Evolutionary conservation across 2,329 filamentous ascomycete species (phyloP), one percentile per base, ranked within the genome.

Genomic region (Curvularia spicifera): DNA sequence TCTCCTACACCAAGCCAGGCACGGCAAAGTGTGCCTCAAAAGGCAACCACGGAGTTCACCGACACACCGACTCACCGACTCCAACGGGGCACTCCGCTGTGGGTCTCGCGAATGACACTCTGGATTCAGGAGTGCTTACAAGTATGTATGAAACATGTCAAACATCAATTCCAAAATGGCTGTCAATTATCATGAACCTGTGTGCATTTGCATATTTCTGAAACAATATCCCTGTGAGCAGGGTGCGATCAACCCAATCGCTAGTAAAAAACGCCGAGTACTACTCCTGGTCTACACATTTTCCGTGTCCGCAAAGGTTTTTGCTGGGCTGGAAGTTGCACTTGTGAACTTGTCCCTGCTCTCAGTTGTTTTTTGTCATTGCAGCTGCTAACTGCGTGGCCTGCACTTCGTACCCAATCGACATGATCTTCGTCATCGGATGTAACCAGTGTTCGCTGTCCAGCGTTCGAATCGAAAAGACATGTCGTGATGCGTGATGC

Each of bases 211-310:
- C 24, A 40, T 46, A 39, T 26, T 22, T 56, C 20, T 18, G 51
- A 26, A 31, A 5, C 31, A 35, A 12, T 29, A 44, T 33, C 31
- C 28, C 42, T 26, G 28, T 15, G 39, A 45, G 39, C 35, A 24
- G 63, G 67, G 59, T 7, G 44, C 28, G 62, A 57, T 57, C 44
- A 56, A 51, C 57, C 62, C 59, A 66, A 64, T 64, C 69, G 69
- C 68, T 56, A 43, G 60, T 51, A 9, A 33, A 58, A 56, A 52
- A 53, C 26, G 70, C 72, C 68, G 56, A 46, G 59, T 59, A 59
- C 51, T 37, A 26, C 46, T 65, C 66, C 54, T 63, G 71, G 57
- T 71, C 69, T 74, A 73, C 68, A 72, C 63, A 66, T 63, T 43
- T 65, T 61, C 44, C 61, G 51, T 60, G 56, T 54, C 66, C 26